Conservation (phyloP, 352 stramenopile genomes). For the Phytophthora parvispora region DNA sequence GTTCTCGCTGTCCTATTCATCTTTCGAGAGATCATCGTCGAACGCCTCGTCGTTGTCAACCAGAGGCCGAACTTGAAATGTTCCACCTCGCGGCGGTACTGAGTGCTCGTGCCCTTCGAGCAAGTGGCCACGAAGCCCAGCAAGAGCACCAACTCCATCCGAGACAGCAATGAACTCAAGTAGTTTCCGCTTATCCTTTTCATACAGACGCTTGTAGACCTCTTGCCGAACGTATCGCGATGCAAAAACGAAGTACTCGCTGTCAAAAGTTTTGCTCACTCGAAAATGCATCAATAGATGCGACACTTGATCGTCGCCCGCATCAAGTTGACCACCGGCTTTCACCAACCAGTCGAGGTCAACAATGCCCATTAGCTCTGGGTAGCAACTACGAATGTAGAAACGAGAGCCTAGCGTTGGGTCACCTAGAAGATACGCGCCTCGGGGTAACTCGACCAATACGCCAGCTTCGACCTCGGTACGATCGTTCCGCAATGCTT, state of each 20-base stretch:
- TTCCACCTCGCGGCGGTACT: constrained; percentile 1
- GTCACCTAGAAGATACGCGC: background rate
- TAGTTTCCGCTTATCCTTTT: constrained; percentile 7
- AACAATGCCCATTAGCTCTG: constrained; percentile 17
- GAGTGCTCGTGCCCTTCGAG: constrained; percentile 3
- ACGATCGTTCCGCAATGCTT: constrained; percentile 19
- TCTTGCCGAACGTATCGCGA: constrained; percentile 12
- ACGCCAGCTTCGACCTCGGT: constrained; percentile 25
- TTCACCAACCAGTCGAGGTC: constrained; percentile 12
- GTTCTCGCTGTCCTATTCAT: background rate
- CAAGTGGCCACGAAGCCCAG: constrained; percentile 1
- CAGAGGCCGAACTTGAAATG: background rate
- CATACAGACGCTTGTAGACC: constrained; percentile 7
- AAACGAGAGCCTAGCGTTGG: constrained; percentile 15
- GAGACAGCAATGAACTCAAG: background rate
- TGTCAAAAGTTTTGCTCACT: background rate
- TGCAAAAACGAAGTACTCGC: constrained; percentile 16
- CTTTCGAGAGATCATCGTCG: background rate
- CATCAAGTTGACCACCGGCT: constrained; percentile 13
- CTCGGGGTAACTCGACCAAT: constrained; percentile 18
- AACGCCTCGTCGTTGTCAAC: background rate
- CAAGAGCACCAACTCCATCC: constrained; percentile 3
- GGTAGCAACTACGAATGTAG: constrained; percentile 34
- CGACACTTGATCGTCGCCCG: constrained; percentile 1
- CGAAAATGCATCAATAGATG: constrained; percentile 23